phyloP scores from a whole-genome alignment of 2,329 filamentous ascomycete species.

The Colletotrichum sansevieriae region DNA sequence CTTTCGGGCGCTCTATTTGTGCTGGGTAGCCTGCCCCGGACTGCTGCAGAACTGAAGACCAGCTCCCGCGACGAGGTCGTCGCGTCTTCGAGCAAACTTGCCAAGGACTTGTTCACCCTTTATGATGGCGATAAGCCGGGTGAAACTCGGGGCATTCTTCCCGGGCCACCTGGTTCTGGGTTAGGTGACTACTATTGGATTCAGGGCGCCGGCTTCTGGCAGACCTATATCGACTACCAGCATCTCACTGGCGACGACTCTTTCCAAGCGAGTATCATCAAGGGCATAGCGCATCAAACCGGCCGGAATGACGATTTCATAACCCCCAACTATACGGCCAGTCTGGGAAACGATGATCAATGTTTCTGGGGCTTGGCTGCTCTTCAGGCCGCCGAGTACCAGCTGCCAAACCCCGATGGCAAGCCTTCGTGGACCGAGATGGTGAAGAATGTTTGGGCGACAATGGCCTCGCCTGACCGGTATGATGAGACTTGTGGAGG shows the following conservation, averaged over 20 bases:
- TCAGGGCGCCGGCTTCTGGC: conserved; percentile 49
- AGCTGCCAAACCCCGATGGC: conserved; percentile 60
- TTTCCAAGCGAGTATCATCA: conserved; percentile 62
- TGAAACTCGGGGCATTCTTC: conserved; percentile 48
- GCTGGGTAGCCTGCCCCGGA: not conserved
- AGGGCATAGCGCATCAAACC: conserved; percentile 61
- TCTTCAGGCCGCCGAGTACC: conserved; percentile 67
- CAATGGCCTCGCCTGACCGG: conserved; percentile 58
- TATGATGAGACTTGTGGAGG: conserved; percentile 68
- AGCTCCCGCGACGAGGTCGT: conserved; percentile 42
- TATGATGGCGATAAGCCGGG: conserved; percentile 50
- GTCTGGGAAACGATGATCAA: conserved; percentile 71
- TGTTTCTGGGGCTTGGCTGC: conserved; percentile 70
- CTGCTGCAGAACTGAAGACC: conserved; percentile 18
- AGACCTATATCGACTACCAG: conserved; percentile 56
- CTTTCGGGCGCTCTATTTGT: conserved; percentile 13
- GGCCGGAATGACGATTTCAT: conserved; percentile 63
- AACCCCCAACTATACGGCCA: conserved; percentile 59
- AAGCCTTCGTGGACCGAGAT: conserved; percentile 65
- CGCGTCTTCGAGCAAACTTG: conserved; percentile 43
- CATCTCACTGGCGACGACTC: conserved; percentile 59
- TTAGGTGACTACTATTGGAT: conserved; percentile 54
- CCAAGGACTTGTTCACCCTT: conserved; percentile 48
- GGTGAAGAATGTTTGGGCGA: conserved; percentile 70
- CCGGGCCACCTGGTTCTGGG: conserved; percentile 43